phyloP scores from a whole-genome alignment of 2,329 filamentous ascomycete species.

The Zasmidium angulare region DNA sequence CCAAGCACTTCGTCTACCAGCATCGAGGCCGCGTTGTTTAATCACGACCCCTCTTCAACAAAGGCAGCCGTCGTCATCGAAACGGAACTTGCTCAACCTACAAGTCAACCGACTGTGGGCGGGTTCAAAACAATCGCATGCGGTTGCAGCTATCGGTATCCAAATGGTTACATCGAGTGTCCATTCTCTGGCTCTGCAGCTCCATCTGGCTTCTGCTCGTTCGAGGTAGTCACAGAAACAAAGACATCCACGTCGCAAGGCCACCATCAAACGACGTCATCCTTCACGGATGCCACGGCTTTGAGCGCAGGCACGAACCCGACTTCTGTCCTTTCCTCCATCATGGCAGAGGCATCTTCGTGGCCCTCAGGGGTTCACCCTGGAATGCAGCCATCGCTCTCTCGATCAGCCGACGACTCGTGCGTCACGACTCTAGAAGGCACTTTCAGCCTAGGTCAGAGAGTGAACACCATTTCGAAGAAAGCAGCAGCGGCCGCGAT shows the following conservation, averaged over 20 bases:
- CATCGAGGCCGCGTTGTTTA: neutral
- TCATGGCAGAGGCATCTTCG: neutral
- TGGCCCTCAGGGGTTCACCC: conserved; percentile 5
- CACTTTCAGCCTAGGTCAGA: neutral
- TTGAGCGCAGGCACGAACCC: neutral
- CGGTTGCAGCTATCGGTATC: neutral
- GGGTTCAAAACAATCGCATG: neutral
- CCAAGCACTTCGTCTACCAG: neutral
- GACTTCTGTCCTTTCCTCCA: conserved; percentile 4
- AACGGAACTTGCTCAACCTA: neutral
- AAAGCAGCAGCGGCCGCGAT: neutral
- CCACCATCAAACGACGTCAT: neutral
- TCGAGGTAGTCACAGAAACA: neutral
- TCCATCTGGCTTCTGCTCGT: neutral
- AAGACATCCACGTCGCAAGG: neutral
- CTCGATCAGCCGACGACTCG: neutral
- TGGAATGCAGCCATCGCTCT: neutral
- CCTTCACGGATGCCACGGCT: neutral
- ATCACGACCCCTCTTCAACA: neutral
- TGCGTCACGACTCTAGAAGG: neutral
- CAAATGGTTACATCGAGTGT: neutral
- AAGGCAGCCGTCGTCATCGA: neutral
- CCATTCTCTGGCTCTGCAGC: neutral
- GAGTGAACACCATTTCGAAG: neutral
- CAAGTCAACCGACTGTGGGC: neutral